Evolutionary conservation across 108 stramenopile species (phyloP).

Genomic region (Mediolabrus comicus): DNA sequence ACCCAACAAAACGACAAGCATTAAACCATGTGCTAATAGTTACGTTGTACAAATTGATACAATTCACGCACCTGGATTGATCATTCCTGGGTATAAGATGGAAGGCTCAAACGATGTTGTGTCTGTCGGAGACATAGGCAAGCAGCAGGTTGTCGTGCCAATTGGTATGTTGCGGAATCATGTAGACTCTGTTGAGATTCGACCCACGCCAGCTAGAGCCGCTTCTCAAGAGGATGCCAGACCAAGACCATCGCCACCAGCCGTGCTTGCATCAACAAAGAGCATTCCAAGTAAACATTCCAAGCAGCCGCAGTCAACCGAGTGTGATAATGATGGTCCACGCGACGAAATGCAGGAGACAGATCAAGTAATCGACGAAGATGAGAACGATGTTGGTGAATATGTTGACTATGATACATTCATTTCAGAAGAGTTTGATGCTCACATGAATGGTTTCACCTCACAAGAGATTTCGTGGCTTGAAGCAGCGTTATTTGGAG

Average conservation of each 20-base stretch:
- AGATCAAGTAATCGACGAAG: neutral
- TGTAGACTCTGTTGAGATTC: neutral
- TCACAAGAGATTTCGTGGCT: neutral
- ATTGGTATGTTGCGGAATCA: slow-evolving; percentile 29
- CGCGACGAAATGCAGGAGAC: too few relatives aligned
- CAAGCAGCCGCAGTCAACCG: too few relatives aligned
- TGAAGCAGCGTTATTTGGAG: neutral
- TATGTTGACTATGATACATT: neutral
- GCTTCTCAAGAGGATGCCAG: too few relatives aligned
- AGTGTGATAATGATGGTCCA: too few relatives aligned
- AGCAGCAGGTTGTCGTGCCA: slow-evolving; percentile 6
- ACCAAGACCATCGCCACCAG: too few relatives aligned
- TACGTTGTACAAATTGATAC: slow-evolving; percentile 1
- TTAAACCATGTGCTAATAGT: neutral
- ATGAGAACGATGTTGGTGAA: neutral
- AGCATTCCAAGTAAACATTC: neutral
- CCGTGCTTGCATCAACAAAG: neutral
- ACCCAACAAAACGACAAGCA: too few relatives aligned
- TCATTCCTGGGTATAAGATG: neutral
- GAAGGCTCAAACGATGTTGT: neutral
- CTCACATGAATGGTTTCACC: neutral
- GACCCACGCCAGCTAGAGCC: neutral
- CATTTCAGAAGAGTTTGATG: neutral
- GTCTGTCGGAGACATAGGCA: slow-evolving; percentile 11
- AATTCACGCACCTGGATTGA: slow-evolving; percentile 5